Conservation (phyloP, 2,329 filamentous ascomycete species). For the Aaosphaeria arxii region DNA sequence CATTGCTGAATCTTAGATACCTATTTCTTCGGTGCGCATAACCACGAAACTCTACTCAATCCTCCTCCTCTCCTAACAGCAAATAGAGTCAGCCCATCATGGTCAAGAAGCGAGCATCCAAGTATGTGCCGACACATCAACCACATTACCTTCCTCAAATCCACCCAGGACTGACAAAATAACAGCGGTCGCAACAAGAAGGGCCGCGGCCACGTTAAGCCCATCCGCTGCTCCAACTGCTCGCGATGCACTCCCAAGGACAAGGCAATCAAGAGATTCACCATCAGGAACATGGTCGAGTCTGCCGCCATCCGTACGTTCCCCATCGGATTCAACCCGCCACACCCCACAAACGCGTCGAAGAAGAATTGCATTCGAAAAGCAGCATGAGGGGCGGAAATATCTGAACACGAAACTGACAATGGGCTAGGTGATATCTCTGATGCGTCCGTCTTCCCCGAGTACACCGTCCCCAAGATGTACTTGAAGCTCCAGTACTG, state of each 20-base stretch:
- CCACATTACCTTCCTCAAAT: slow-evolving; percentile 8
- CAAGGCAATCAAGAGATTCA: slow-evolving; percentile 99
- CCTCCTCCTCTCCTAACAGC: slow-evolving; percentile 14
- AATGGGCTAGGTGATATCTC: slow-evolving; percentile 88
- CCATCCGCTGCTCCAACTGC: slow-evolving; percentile 91
- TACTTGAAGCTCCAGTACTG: slow-evolving; percentile 99
- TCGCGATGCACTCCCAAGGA: slow-evolving; percentile 89
- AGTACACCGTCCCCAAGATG: slow-evolving; percentile 99
- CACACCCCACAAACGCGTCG: slow-evolving; percentile 2
- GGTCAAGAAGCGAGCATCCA: slow-evolving; percentile 75
- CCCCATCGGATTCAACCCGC: background rate
- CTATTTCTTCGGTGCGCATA: slow-evolving; percentile 33
- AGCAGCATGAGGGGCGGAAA: slow-evolving; percentile 7
- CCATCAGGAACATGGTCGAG: slow-evolving; percentile 99
- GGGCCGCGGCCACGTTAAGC: slow-evolving; percentile 99
- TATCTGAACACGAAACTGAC: background rate
- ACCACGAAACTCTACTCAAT: slow-evolving; percentile 1
- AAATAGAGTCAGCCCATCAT: slow-evolving; percentile 56
- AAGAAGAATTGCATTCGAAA: background rate
- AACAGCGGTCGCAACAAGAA: slow-evolving; percentile 98
- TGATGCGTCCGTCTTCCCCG: slow-evolving; percentile 97
- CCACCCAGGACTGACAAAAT: slow-evolving; percentile 31
- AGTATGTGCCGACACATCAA: slow-evolving; percentile 50
- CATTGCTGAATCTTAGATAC: slow-evolving; percentile 34
- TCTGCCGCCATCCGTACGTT: slow-evolving; percentile 98